Evolutionary conservation across 306 rosid species (phyloP).

Genomic region (Urtica urens): DNA sequence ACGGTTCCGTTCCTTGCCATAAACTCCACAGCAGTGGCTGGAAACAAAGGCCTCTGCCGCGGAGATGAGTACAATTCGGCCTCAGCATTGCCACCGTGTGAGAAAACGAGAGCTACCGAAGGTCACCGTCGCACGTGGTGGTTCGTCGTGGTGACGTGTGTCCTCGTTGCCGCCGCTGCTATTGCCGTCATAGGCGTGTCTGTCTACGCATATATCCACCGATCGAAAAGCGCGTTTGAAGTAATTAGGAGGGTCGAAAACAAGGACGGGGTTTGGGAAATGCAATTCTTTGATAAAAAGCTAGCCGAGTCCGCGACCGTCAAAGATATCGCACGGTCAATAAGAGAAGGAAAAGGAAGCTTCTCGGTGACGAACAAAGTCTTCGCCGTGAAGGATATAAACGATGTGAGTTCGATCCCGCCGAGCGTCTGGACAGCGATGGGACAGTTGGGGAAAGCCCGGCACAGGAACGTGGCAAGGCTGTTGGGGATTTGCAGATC

Average conservation of each 20-base stretch:
- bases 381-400: constrained; percentile 45
- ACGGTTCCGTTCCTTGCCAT: constrained; percentile 65
- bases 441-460: constrained; percentile 32
- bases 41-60: constrained; percentile 58
- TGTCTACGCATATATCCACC: constrained; percentile 16
- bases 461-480: constrained; percentile 45
- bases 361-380: constrained; percentile 5
- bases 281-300: constrained; percentile 40
- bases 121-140: constrained; percentile 22
- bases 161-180: constrained; percentile 19
- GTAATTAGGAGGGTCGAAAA: constrained; percentile 38
- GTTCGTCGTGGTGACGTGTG: constrained; percentile 26
- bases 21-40: constrained; percentile 57
- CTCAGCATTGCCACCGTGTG: constrained; percentile 53
- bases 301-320: constrained; percentile 26
- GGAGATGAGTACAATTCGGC: constrained; percentile 14
- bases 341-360: constrained; percentile 25
- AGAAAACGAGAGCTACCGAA: constrained; percentile 7
- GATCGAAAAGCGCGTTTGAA: constrained; percentile 24
- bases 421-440: constrained; percentile 42
- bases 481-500: constrained; percentile 45
- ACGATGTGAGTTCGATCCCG: constrained; percentile 21
- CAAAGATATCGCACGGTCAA: constrained; percentile 35
- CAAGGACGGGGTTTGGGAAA: constrained; percentile 56
- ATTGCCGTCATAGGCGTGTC: background rate